Evolutionary conservation across 345 rosid genomes (phyloP).

Genomic region (Arabidopsis thaliana): DNA sequence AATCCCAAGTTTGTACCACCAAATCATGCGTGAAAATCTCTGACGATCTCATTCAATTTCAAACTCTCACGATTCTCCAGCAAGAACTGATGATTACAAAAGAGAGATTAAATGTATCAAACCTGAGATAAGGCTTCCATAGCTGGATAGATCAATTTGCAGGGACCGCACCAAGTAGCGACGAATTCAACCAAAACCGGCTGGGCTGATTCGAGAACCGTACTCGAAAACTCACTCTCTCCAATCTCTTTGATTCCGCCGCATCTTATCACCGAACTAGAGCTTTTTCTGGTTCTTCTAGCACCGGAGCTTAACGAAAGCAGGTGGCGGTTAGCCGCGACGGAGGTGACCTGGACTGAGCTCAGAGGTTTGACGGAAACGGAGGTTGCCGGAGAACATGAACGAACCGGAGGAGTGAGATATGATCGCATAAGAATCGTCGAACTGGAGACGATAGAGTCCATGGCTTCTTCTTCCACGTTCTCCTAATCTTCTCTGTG

Average conservation of each 20-base stretch:
- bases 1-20: not conserved
- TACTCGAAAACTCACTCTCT: slow-evolving; percentile 59
- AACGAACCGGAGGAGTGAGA: slow-evolving; percentile 32
- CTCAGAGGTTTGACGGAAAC: slow-evolving; percentile 35
- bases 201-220: slow-evolving; percentile 66
- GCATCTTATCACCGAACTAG: slow-evolving; percentile 44
- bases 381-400: not conserved
- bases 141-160: slow-evolving; percentile 83
- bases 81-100: not conserved
- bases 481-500: not conserved
- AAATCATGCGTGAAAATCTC: not conserved
- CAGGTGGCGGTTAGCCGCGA: slow-evolving; percentile 25
- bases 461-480: slow-evolving; percentile 44
- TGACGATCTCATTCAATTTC: not conserved
- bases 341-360: slow-evolving; percentile 26
- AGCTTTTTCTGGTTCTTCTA: not conserved
- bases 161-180: slow-evolving; percentile 93
- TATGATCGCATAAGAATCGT: slow-evolving; percentile 38
- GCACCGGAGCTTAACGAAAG: slow-evolving; percentile 39
- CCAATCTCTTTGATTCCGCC: slow-evolving; percentile 61
- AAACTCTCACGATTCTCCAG: not conserved
- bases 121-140: slow-evolving; percentile 70
- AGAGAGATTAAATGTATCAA: not conserved
- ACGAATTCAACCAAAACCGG: slow-evolving; percentile 90
- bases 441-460: slow-evolving; percentile 43